Evolutionary conservation across 2,329 filamentous ascomycete genomes (phyloP), one percentile per base, ranked within the genome.

Genomic region (Cytospora schulzeri): DNA sequence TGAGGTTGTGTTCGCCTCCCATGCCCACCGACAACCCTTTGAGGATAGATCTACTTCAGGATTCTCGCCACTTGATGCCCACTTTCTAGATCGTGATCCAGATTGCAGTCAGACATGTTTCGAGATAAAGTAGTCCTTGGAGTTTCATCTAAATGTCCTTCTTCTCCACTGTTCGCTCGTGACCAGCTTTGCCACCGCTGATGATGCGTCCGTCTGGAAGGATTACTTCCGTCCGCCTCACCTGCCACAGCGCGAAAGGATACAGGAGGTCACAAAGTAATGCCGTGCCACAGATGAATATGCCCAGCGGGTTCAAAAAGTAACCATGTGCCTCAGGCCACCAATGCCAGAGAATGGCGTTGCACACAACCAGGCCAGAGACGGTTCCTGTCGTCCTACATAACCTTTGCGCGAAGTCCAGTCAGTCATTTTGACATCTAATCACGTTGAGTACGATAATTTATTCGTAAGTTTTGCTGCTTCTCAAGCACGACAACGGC

Each of bases 301-400:
- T 53, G 0, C 75, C 77, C 5, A 81, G 70, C 0, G 78, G 80
- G 35, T 76, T 77, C 57, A 76, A 72, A 33, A 80, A 77, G 69
- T 81, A 84, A 14, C 75, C 76, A 68, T 84, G 79, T 1, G 80
- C 78, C 63, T 83, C 82, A 3, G 80, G 80, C 82, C 82, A 83
- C 68, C 77, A 77, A 73, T 77, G 81, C 80, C 80, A 83, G n/a
- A 80, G 70, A 52, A 81, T 67, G 11, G 71, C 71, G 60, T 77
- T 78, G 52, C 73, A 73, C 14, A 76, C 63, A 6, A 77, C 73
- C 22, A 82, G 71, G 2, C 80, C 80, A 64, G 77, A 71, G 11
- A 81, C 59, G 1, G 79, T 78, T 5, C 81, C 81, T 2, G 78
- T 62, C 15, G 76, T 75, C 58, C 81, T 77, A 35, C 75, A 78